Conservation (phyloP, 2,329 filamentous ascomycete genomes). For the Pseudogymnoascus sp. region DNA sequence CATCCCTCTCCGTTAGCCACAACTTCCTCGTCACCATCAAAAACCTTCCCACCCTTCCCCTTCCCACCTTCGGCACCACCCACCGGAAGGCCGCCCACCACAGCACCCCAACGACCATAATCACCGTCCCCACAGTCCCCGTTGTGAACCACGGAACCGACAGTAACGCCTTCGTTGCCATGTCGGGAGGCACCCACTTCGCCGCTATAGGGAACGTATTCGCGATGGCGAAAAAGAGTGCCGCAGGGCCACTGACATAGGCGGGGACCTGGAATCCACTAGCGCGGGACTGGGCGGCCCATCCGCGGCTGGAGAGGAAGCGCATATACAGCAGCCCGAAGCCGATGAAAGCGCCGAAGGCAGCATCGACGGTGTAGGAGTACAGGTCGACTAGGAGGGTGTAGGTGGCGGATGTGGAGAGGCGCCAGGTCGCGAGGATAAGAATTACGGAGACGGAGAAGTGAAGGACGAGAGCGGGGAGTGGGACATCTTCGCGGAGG, state of each 20-base stretch:
- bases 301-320: slow-evolving; percentile 11
- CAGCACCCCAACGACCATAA: neutral
- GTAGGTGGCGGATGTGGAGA: slow-evolving; percentile 25
- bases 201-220: slow-evolving; percentile 10
- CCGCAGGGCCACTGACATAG: neutral
- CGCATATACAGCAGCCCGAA: slow-evolving; percentile 30
- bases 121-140: neutral
- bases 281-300: neutral
- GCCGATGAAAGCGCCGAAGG: slow-evolving; percentile 29
- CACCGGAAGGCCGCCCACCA: slow-evolving; percentile 6
- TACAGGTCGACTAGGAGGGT: slow-evolving; percentile 31
- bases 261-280: neutral
- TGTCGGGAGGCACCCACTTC: slow-evolving; percentile 9
- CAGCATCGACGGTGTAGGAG: slow-evolving; percentile 33
- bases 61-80: slow-evolving; percentile 10
- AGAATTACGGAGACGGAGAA: neutral
- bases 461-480: slow-evolving; percentile 23
- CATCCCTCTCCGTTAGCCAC: slow-evolving; percentile 8
- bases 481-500: slow-evolving; percentile 25
- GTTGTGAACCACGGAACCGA: slow-evolving; percentile 6
- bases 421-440: slow-evolving; percentile 15
- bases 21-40: slow-evolving; percentile 11
- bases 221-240: neutral
- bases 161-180: neutral
- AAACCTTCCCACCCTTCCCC: slow-evolving; percentile 1